Evolutionary conservation across 1,139 yeast species (phyloP).

Genomic region (Kurtzmaniella quercitrusa): DNA sequence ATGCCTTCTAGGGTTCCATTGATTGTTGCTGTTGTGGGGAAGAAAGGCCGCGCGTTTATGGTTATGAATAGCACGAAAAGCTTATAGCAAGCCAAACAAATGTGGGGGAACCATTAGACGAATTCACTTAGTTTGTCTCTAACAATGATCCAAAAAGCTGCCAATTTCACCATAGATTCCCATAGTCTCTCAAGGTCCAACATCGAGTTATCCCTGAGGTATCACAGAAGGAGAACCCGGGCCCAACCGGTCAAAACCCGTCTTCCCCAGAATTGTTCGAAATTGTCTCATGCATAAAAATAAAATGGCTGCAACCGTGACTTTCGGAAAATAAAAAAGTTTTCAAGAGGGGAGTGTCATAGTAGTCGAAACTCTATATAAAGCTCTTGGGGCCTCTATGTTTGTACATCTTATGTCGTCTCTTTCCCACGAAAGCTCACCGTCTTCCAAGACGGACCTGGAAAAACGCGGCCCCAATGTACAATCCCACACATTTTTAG

Average conservation of each 20-base stretch:
- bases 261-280: neutral
- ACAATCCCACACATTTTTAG: slow-evolving; percentile 13
- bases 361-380: neutral
- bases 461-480: neutral
- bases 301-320: neutral
- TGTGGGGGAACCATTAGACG: neutral
- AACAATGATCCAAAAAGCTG: too few relatives aligned
- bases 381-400: neutral
- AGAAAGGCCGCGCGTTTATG: neutral
- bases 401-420: neutral
- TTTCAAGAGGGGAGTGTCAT: neutral
- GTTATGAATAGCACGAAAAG: neutral
- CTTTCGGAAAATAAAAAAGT: neutral
- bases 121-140: neutral
- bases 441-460: neutral
- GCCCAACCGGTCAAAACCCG: too few relatives aligned
- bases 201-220: too few relatives aligned
- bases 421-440: neutral
- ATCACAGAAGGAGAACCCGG: too few relatives aligned
- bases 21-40: neutral
- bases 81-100: neutral
- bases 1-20: neutral
- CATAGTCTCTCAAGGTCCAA: too few relatives aligned
- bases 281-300: neutral
- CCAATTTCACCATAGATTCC: too few relatives aligned